phyloP scores from a whole-genome alignment of 2,329 filamentous ascomycete species.

The Ophiostoma quercus region DNA sequence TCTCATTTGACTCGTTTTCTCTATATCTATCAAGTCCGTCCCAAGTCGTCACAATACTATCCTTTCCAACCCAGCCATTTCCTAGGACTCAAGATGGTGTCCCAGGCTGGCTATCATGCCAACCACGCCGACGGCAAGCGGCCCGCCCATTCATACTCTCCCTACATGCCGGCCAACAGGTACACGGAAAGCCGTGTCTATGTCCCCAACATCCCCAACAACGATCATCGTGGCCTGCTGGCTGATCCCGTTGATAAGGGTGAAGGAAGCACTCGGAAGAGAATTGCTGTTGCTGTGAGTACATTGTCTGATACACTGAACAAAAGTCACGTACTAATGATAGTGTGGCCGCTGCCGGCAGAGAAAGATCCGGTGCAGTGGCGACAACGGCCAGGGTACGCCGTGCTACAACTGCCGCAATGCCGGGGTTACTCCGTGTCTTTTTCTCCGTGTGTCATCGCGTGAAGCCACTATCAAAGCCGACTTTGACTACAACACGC shows the following conservation, averaged over 20 bases:
- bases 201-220: conserved; percentile 28
- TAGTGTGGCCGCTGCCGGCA: conserved; percentile 87
- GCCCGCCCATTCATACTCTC: conserved; percentile 41
- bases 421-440: conserved; percentile 65
- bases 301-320: neutral
- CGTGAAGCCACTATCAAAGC: conserved; percentile 21
- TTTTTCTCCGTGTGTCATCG: conserved; percentile 62
- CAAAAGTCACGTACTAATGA: neutral
- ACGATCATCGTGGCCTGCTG: conserved; percentile 34
- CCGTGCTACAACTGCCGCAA: conserved; percentile 80
- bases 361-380: conserved; percentile 91
- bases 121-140: conserved; percentile 36
- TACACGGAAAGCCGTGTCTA: conserved; percentile 38
- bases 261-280: conserved; percentile 47
- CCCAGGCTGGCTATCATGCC: conserved; percentile 37
- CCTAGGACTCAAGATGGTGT: conserved; percentile 38
- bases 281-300: conserved; percentile 56
- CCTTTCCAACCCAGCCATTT: neutral
- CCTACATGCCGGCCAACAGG: conserved; percentile 32
- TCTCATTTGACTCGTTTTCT: neutral
- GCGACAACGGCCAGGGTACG: conserved; percentile 68
- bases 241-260: conserved; percentile 39
- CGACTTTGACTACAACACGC: conserved; percentile 21
- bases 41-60: neutral
- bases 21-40: neutral